Evolutionary conservation across 2,329 filamentous ascomycete species (phyloP).

Genomic region (Diatrype stigma): DNA sequence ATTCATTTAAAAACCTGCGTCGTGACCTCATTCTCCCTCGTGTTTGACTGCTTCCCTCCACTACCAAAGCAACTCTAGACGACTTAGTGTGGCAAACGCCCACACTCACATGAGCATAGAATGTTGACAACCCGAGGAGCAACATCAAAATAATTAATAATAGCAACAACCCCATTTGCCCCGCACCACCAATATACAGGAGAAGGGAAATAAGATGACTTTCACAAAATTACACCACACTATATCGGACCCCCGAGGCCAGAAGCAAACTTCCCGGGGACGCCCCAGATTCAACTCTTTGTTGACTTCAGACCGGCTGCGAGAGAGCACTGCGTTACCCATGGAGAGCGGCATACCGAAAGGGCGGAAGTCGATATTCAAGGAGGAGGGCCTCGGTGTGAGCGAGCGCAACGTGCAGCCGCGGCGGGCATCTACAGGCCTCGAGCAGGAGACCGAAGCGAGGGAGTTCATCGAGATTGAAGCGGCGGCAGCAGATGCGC

Average conservation of each 20-base stretch:
- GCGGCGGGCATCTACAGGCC: constrained; percentile 14
- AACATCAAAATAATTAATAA: constrained; percentile 4
- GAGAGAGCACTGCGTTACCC: constrained; percentile 41
- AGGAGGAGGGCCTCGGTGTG: constrained; percentile 43
- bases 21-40: constrained; percentile 22
- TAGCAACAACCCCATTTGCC: neutral
- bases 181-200: constrained; percentile 7
- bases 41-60: neutral
- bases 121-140: constrained; percentile 6
- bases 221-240: constrained; percentile 15
- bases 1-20: constrained; percentile 10
- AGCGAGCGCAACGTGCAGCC: constrained; percentile 23
- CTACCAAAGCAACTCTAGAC: neutral
- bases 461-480: constrained; percentile 31
- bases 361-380: constrained; percentile 49
- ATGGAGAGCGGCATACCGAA: constrained; percentile 44
- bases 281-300: constrained; percentile 49
- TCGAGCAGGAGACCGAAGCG: constrained; percentile 23
- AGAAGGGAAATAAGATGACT: constrained; percentile 11
- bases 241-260: constrained; percentile 13
- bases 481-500: constrained; percentile 22
- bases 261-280: constrained; percentile 8
- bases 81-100: constrained; percentile 8
- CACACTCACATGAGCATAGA: constrained; percentile 5
- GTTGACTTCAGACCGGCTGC: constrained; percentile 46